Evolutionary conservation across 2,329 filamentous ascomycete species (phyloP), one percentile per base, ranked within the genome.

Genomic region (Tolypocladium guangdongense): DNA sequence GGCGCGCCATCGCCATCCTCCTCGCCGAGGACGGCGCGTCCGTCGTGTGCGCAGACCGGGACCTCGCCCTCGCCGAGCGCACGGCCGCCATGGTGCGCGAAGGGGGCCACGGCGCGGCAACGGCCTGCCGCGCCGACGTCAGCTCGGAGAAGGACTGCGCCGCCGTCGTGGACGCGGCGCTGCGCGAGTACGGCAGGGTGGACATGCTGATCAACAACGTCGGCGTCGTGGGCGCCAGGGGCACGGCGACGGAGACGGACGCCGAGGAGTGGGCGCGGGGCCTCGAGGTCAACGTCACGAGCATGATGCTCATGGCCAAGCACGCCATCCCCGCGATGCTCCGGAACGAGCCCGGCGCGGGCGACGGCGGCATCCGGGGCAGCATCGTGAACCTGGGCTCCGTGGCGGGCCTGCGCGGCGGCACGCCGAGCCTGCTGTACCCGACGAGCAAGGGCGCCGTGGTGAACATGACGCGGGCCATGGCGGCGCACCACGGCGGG

Each of bases 141-240:
- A 82, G 80, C 0, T 64, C 66, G 1, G 70, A 75, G 18, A 53
- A 54, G 0, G 78, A 83, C 52, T 86, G 82, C 60, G 66, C 76
- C 50, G 58, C 55, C 1, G 65, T 69, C 2, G 67, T 76, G 7
- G 56, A 71, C 0, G 53, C 63, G 0, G 74, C 81, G 0, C 16
- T 81, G 1, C 55, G 69, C 2, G 59, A 64, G 1, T 86, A 78
- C 57, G 81, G 80, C 0, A 69, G 78, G 2, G 57, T 87, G 2
- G 81, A 86, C 59, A 81, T 86, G 43, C 67, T 87, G 1, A 70
- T 86, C 37, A 86, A 86, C 60, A 82, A 81, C 53, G 83, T 87
- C 2, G 84, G 84, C 0, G 69, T 86, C 22, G 72, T 73, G 4
- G 84, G 84, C 0, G 75, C 81, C 0, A 53, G 67, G 1, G 84